A percentile compares a stretch with the other conserved stretches of the same genome.
Conservation (phyloP, 148 eudicot species). For the Rhododendron ferrugineum region DNA sequence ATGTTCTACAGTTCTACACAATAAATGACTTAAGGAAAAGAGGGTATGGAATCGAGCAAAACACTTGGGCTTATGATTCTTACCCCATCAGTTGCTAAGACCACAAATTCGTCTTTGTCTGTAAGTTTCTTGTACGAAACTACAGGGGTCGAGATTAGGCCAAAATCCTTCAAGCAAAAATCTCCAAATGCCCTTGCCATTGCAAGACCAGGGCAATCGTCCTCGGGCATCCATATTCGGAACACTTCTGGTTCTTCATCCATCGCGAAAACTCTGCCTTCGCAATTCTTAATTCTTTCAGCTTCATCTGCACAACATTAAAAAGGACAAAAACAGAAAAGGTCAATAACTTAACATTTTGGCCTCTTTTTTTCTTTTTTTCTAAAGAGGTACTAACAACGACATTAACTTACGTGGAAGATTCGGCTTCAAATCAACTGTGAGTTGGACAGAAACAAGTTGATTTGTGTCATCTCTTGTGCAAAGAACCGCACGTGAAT, state of each 20-base stretch:
- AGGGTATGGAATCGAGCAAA: neutral
- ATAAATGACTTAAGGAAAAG: neutral
- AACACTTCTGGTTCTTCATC: slow-evolving; percentile 59
- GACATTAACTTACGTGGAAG: slow-evolving; percentile 31
- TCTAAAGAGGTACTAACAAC: neutral
- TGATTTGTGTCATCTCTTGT: slow-evolving; percentile 46
- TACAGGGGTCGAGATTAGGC: slow-evolving; percentile 78
- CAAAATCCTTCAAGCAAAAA: slow-evolving; percentile 83
- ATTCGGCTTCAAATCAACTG: slow-evolving; percentile 82
- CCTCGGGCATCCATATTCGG: slow-evolving; percentile 75
- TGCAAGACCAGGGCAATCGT: slow-evolving; percentile 83
- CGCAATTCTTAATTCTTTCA: slow-evolving; percentile 46
- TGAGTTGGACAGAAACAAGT: slow-evolving; percentile 54
- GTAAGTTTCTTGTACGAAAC: slow-evolving; percentile 57
- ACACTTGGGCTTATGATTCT: slow-evolving; percentile 15
- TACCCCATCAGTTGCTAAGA: slow-evolving; percentile 95
- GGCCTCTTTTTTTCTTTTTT: too few relatives aligned
- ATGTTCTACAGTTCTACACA: neutral
- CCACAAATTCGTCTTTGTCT: slow-evolving; percentile 66
- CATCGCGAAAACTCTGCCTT: slow-evolving; percentile 66
- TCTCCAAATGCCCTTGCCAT: slow-evolving; percentile 96
- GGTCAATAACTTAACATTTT: neutral
- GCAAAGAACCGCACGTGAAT: slow-evolving; percentile 81
- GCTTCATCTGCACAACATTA: slow-evolving; percentile 36
- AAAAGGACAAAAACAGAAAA: neutral